phyloP scores from a whole-genome alignment of 2,329 filamentous ascomycete genomes.

The Verticillium tricorpus region DNA sequence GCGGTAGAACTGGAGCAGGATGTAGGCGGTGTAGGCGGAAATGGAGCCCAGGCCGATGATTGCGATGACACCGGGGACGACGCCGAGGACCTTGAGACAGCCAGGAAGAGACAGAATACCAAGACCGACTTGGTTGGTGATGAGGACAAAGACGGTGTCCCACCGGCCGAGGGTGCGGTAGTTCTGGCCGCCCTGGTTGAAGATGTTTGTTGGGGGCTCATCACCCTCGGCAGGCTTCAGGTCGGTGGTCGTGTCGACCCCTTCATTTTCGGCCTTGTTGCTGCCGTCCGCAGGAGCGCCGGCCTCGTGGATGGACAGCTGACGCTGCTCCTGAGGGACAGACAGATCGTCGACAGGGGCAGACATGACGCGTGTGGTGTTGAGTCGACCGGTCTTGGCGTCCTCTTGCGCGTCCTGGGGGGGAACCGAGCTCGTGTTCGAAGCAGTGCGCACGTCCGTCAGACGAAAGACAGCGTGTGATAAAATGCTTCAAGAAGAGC shows the following conservation, averaged over 20 bases:
- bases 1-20: conserved; percentile 61
- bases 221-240: not conserved
- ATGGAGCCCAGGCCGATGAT: conserved; percentile 61
- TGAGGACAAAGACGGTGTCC: conserved; percentile 26
- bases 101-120: conserved; percentile 65
- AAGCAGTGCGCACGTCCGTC: not conserved
- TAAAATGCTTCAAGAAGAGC: not conserved
- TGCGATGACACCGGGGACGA: conserved; percentile 64
- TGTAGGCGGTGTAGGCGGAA: conserved; percentile 54
- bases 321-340: not conserved
- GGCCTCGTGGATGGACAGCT: not conserved
- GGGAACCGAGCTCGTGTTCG: not conserved
- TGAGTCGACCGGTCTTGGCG: not conserved
- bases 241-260: conserved; percentile 16
- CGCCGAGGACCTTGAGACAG: conserved; percentile 62
- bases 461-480: not conserved
- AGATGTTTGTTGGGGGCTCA: conserved; percentile 15
- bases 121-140: conserved; percentile 29
- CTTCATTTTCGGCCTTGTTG: not conserved
- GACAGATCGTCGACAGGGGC: not conserved
- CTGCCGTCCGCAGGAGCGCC: not conserved
- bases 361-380: not conserved
- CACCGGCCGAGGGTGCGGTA: conserved; percentile 28
- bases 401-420: not conserved
- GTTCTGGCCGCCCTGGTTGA: conserved; percentile 24